Conservation (phyloP, 176 grass and related monocot species). For the Zea luxurians region DNA sequence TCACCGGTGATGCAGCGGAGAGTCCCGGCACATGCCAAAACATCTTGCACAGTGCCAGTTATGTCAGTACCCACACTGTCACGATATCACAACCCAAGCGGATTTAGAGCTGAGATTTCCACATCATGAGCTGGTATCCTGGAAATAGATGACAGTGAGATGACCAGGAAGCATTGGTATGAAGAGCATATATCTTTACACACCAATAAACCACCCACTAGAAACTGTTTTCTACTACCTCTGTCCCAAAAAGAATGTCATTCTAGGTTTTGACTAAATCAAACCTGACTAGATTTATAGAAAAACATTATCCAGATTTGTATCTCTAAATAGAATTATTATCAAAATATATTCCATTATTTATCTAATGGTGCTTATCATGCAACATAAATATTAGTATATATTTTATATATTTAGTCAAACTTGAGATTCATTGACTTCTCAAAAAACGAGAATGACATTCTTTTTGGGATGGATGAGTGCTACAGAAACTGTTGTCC, state of each 20-base stretch:
- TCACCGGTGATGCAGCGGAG: slow-evolving; percentile 77
- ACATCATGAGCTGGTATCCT: slow-evolving; percentile 24
- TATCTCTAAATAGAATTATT: neutral
- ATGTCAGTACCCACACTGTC: slow-evolving; percentile 9
- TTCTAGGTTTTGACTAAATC: neutral
- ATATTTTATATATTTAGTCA: neutral
- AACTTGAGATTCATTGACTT: neutral
- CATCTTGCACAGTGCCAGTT: slow-evolving; percentile 56
- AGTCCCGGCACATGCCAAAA: slow-evolving; percentile 96
- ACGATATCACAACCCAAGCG: slow-evolving; percentile 6
- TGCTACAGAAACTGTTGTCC: neutral
- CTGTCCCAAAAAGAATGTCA: neutral
- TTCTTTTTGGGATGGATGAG: neutral
- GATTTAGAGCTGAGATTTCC: slow-evolving; percentile 37
- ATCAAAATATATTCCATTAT: neutral
- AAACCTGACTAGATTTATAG: neutral
- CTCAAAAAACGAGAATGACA: neutral
- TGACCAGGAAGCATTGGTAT: neutral
- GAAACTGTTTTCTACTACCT: neutral
- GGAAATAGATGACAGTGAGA: slow-evolving; percentile 34
- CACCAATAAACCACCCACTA: neutral
- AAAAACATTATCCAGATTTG: neutral
- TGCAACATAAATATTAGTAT: neutral
- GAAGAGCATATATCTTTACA: neutral
- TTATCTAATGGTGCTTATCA: neutral